These are phyloP conservation scores for Mycena alexandri DNA, from an alignment of 768 basidiomycete species.

Conservation along the genomic window DNA sequence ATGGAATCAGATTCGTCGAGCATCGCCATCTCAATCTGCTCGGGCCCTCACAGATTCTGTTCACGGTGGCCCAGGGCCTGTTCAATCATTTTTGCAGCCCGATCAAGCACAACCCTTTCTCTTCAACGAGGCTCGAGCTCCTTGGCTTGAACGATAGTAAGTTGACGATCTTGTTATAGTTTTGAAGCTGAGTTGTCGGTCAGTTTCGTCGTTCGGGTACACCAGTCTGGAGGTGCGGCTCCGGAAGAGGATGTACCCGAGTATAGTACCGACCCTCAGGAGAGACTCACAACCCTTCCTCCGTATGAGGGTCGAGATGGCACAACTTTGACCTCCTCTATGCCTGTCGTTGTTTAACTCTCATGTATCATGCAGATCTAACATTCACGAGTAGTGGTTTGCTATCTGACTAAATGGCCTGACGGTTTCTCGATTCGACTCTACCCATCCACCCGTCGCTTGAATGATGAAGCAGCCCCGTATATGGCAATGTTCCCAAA, in stretches of 20 bases:
- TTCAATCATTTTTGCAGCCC: conserved; percentile 16
- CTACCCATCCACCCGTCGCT: too few relatives aligned
- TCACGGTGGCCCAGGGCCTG: conserved; percentile 36
- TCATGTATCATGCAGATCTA: too few relatives aligned
- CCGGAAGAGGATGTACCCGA: not conserved
- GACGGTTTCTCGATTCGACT: too few relatives aligned
- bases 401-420: too few relatives aligned
- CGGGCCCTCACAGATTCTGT: conserved; percentile 23
- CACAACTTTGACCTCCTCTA: not conserved
- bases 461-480: too few relatives aligned
- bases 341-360: too few relatives aligned
- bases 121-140: conserved; percentile 4
- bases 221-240: not conserved
- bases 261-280: not conserved
- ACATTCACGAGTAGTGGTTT: too few relatives aligned
- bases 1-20: conserved; percentile 36
- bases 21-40: not conserved
- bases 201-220: too few relatives aligned
- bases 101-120: conserved; percentile 20
- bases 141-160: conserved; percentile 31
- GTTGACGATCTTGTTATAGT: not conserved
- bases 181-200: too few relatives aligned
- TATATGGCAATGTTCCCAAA: too few relatives aligned
- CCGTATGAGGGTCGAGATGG: conserved; percentile 11
- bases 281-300: conserved; percentile 10